A percentile compares a stretch with the other conserved stretches of the same genome.
Conservation (phyloP, 1,139 yeast species). For the Lodderomyces pseudojiufengensis region DNA sequence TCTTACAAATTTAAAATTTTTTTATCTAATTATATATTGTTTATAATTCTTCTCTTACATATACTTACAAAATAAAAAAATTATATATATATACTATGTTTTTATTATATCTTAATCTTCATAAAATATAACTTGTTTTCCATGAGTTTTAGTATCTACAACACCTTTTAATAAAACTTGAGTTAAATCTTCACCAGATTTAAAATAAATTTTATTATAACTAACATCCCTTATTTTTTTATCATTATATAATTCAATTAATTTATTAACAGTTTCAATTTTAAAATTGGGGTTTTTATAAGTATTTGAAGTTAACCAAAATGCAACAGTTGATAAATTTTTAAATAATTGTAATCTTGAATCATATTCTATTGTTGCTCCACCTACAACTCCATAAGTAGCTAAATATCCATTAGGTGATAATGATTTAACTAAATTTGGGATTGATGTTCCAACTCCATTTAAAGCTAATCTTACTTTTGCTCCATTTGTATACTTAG, state of each 20-base stretch:
- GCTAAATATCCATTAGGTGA: constrained; percentile 25
- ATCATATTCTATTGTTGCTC: constrained; percentile 47
- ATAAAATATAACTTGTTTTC: constrained; percentile 34
- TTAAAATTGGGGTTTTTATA: constrained; percentile 58
- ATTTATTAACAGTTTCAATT: constrained; percentile 49
- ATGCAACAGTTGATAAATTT: constrained; percentile 73
- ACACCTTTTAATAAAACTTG: constrained; percentile 49
- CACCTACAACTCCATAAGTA: constrained; percentile 25
- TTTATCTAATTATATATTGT: background rate
- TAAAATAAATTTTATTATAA: constrained; percentile 35
- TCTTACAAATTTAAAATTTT: constrained; percentile 15
- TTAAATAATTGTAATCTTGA: constrained; percentile 51
- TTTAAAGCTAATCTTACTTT: constrained; percentile 34
- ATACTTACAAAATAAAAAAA: background rate
- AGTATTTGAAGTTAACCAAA: constrained; percentile 81
- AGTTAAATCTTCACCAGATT: constrained; percentile 26
- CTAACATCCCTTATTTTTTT: constrained; percentile 57
- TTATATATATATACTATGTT: background rate
- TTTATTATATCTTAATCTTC: constrained; percentile 8
- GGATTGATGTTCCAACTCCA: constrained; percentile 28
- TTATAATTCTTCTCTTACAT: too few relatives aligned
- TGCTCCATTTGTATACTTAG: constrained; percentile 40
- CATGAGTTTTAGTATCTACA: constrained; percentile 26
- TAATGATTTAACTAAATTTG: constrained; percentile 22
- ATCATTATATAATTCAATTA: constrained; percentile 56